Base-by-base conservation (phyloP, 1,284 basidiomycete species). In the Paramarasmius palmivorus region DNA sequence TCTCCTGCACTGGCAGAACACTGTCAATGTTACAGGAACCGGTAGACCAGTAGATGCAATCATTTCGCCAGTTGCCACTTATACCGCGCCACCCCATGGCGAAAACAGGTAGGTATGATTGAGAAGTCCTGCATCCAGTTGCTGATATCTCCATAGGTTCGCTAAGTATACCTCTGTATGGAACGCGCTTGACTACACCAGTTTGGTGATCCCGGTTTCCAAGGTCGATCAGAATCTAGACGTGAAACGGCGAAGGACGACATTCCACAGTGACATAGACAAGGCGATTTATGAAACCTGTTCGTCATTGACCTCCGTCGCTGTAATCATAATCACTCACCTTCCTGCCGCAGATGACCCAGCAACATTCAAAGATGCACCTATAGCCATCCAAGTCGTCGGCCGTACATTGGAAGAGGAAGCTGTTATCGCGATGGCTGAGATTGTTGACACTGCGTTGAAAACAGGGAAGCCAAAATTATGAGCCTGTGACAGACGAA, bases 321-420 rank as follows among this genome's bases (percentile, higher is more conserved):
- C 38, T 50, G 19, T 44, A 42, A 32, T 56, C 52, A 46, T 49
- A 40, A 46, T 52, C 58, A 42, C 49, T 52, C 48, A 63, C 26
- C 49, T 45, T 26, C 15, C 49, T 53, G 25, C 52, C 29, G 36
- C 29, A 87, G 87, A 90, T 61, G 72, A 84, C 45, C 81, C 88
- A 0, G 70, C 75, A 26, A 73, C 72, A 12, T 84, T 81, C 58
- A 70, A 72, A 49, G 77, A 82, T 54, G 84, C 82, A 0, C 90
- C 91, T 0, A 74, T 92, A 6, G 72, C 75, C n/a, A 67, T 93
- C 20, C 90, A 93, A 61, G 62, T 91, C 4, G 75, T 91, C 2
- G 87, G 83, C 0, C 73, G 81, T 49, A 83, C 82, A n/a, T 72
- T 85, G 39, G 86, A 92, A 62, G 89, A 92, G 59, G 89, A 90